Base-by-base conservation (phyloP, 2,329 filamentous ascomycete species). In the Rhynchosporium graminicola region DNA sequence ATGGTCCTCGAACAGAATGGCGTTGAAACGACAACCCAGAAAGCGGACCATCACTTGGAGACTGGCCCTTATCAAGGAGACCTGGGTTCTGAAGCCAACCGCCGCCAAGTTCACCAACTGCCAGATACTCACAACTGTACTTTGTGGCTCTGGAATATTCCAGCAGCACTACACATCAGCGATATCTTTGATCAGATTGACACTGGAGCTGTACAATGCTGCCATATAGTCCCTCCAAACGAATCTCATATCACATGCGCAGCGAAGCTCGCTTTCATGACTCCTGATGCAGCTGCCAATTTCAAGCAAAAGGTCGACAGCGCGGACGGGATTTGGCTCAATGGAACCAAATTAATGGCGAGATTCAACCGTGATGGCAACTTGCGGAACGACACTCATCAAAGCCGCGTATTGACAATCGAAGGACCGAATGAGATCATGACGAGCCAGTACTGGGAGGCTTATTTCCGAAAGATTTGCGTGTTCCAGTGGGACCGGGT, bases 101-200 rank as follows among this genome's bases (percentile, higher is more conserved):
- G 38, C 10, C 50, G 54, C 3, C 62, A 67, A 20, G 15, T 63
- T 5, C 15, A 57, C 8, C 20, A 56, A 9, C 58, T 72, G 31
- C 59, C 64, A 0, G 57, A 68, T 38, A 2, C 51, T 10, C 6
- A 63, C 4, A 71, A 72, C 43, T 71, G 68, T 43, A 55, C 66
- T 3, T 42, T 72, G 5, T 71, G 63, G 56, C 38, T 72, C 3
- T 67, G 61, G 6, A 59, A 65, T 9, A 63, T 71, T 12, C 69
- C 70, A 0, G 26, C 33, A 6, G 45, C 42, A 0, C 38, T 63
- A 2, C 52, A 45, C 1, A 46, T 63, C 13, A 50, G 13, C 1
- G 63, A 69, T 6, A 52, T 72, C 12, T 69, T 70, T 42, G 55
- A 43, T 4, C 48, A 40, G 20, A 67, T 71, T 45, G 52, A 55